Evolutionary conservation across 352 stramenopile species (phyloP), one percentile per base, ranked within the genome.

Genomic region (Phytophthora cryptogea): DNA sequence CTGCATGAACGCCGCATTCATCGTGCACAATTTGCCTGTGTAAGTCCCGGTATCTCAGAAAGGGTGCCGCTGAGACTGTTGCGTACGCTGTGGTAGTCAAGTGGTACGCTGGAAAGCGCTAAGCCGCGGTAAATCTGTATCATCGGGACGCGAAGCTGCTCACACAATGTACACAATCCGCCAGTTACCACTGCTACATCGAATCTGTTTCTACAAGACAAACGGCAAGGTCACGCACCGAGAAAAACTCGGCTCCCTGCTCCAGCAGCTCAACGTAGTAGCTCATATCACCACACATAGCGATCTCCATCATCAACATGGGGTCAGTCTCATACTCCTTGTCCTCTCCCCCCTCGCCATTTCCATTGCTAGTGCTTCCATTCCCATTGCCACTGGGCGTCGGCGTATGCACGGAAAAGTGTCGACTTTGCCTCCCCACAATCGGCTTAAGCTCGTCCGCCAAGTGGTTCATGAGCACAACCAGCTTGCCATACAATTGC

Each of bases 211-310:
- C 9, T n/a, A 42, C 7, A 23, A 13, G 16, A 39, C 13, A 42
- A 23, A 42, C 13, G 16, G 9, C 16, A 26, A 43, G 26, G n/a
- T 13, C 20, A 78, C 74, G 28, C 43, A 93, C 81, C 57, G 80
- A 80, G 62, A 94, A 92, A 44, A 94, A 94, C 50, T 88, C 75
- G 8, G 84, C 73, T 3, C 77, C 78, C 51, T 94, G 84, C 44
- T 87, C 74, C 0, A 94, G 74, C 33, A 94, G 63, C 47, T 87
- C 78, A 17, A 78, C 68, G 46, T 92, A 94, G 59, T 91, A 92
- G 42, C 76, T 72, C 63, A 92, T 73, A 35, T 92, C 80, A 9
- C 80, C 82, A 30, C 68, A 84, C 59, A 66, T 72, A 8, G 65
- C 54, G 10, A 77, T 54, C 27, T 78, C 74, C 56, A 68, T 66